A percentile compares a stretch with the other conserved stretches of the same genome.
Evolutionary conservation across 192 early-diverging fungal genomes (phyloP).

Genomic region (Umbelopsis sp.): DNA sequence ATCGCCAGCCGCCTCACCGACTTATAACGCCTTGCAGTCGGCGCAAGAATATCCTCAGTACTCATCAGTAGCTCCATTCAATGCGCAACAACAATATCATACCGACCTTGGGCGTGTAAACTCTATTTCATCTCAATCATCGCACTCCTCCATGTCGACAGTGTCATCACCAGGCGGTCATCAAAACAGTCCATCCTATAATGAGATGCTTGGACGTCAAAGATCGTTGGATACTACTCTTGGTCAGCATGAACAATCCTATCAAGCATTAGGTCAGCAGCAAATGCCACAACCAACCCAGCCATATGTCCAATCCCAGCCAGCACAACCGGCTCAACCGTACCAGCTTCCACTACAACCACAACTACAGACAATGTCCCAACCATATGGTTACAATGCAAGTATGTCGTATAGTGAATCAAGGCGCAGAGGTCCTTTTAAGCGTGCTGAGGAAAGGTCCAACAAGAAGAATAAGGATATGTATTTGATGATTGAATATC

Average conservation of each 20-base stretch:
- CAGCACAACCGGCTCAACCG: not conserved
- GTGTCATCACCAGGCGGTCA: not conserved
- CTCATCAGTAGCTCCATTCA: too few species aligned
- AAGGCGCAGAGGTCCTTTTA: not conserved
- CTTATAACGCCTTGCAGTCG: too few species aligned
- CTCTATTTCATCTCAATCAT: not conserved
- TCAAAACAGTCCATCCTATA: not conserved
- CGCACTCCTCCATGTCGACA: not conserved
- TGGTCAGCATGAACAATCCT: too few species aligned
- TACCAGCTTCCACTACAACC: not conserved
- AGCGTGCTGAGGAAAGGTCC: not conserved
- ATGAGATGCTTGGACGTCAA: not conserved
- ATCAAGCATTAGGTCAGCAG: too few species aligned
- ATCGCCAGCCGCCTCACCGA: not conserved
- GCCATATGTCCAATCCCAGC: not conserved
- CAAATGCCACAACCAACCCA: too few species aligned
- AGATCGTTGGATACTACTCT: not conserved
- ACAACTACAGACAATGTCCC: not conserved
- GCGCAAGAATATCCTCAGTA: too few species aligned
- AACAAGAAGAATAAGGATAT: not conserved
- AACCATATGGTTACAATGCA: not conserved
- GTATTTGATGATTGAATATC: conserved; percentile 3
- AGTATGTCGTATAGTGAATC: not conserved
- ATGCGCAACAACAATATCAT: too few species aligned
- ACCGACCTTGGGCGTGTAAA: too few species aligned